Evolutionary conservation across 805 yeast species (phyloP).

Genomic region (Saturnispora silvae): DNA sequence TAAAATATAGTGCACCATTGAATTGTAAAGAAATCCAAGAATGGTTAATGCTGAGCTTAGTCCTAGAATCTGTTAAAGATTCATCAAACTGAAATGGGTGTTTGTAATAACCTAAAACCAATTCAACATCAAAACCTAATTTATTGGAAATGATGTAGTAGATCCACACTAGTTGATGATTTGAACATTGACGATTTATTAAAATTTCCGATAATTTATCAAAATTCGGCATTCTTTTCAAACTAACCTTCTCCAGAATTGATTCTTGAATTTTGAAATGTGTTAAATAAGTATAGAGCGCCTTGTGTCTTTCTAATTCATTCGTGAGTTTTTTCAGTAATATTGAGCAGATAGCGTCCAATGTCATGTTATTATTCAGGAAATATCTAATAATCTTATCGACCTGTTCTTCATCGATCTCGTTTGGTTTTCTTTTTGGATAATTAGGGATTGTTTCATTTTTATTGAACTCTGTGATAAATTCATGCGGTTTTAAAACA

Average conservation of each 20-base stretch:
- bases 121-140: constrained; percentile 61
- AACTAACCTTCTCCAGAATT: constrained; percentile 25
- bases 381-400: constrained; percentile 29
- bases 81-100: constrained; percentile 53
- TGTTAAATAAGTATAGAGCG: constrained; percentile 50
- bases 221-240: constrained; percentile 21
- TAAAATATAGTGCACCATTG: constrained; percentile 66
- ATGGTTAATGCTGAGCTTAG: constrained; percentile 57
- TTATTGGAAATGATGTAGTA: constrained; percentile 64
- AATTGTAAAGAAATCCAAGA: constrained; percentile 78
- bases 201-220: constrained; percentile 21
- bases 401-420: constrained; percentile 8
- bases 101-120: constrained; percentile 76
- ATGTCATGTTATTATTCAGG: constrained; percentile 30
- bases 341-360: constrained; percentile 29
- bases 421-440: constrained; percentile 16
- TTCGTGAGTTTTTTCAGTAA: constrained; percentile 44
- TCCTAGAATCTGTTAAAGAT: constrained; percentile 19
- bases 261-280: constrained; percentile 38
- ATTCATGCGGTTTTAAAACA: constrained; percentile 52
- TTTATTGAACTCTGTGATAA: constrained; percentile 33
- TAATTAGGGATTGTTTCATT: constrained; percentile 29
- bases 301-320: constrained; percentile 52
- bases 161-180: constrained; percentile 64
- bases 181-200: constrained; percentile 20